Evolutionary conservation across 176 grass and related monocot species (phyloP).

Genomic region (Oryza officinalis): DNA sequence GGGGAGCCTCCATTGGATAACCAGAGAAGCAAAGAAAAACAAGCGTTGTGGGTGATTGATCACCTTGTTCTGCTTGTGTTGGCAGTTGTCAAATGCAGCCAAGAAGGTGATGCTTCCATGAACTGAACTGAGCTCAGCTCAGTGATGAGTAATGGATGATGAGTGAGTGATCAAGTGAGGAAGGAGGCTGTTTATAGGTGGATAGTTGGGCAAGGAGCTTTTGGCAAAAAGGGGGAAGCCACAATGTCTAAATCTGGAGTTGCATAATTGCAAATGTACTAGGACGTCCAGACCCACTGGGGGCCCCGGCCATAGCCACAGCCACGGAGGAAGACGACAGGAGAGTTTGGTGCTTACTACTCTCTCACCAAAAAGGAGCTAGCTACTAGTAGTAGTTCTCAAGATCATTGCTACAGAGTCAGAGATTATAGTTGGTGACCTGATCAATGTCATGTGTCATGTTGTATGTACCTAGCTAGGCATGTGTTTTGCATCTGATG

Average conservation of each 20-base stretch:
- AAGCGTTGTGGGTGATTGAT: neutral
- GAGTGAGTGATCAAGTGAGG: neutral
- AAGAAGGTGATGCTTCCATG: neutral
- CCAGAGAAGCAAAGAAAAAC: neutral
- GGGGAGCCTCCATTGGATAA: conserved; percentile 28
- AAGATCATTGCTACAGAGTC: conserved; percentile 40
- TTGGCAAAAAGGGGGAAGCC: conserved; percentile 6
- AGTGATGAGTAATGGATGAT: neutral
- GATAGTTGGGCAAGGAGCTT: neutral
- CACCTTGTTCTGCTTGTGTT: neutral
- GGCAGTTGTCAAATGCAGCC: neutral
- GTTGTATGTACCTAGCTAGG: neutral
- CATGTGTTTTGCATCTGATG: conserved; percentile 16
- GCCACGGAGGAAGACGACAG: conserved; percentile 30
- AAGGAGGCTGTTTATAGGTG: conserved; percentile 14
- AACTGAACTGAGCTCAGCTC: conserved; percentile 3
- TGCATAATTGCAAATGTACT: conserved; percentile 43
- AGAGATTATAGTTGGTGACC: conserved; percentile 31
- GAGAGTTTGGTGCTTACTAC: conserved; percentile 37
- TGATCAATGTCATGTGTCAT: conserved; percentile 24
- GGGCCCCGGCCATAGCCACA: neutral
- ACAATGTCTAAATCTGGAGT: conserved; percentile 34
- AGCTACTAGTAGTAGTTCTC: neutral
- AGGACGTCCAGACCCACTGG: neutral
- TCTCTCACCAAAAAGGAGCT: neutral